phyloP scores from a whole-genome alignment of 305 asterid genomes.

The Fraxinus ornus region DNA sequence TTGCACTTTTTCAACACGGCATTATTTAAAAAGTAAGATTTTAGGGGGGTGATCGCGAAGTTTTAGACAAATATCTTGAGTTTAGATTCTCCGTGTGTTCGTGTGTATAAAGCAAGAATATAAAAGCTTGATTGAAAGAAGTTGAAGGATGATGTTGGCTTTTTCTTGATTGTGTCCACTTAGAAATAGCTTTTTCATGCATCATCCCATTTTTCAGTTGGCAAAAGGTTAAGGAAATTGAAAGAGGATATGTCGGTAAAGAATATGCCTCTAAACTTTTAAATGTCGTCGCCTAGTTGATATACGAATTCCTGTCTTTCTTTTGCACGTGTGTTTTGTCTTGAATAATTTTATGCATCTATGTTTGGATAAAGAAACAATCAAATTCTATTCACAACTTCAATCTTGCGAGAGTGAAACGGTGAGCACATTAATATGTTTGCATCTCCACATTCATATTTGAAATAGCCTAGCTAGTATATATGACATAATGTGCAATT shows the following conservation, averaged over 20 bases:
- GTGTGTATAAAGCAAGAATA: not conserved
- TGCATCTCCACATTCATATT: no score
- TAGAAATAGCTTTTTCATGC: not conserved
- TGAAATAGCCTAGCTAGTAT: no score
- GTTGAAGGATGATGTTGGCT: not conserved
- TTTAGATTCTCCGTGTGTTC: not conserved
- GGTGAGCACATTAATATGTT: no score
- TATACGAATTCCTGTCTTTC: not conserved
- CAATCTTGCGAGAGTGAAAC: not conserved
- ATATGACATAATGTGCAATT: no score
- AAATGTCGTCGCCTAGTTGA: not conserved
- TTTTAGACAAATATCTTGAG: not conserved
- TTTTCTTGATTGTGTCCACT: slow-evolving; percentile 7
- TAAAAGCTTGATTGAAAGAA: not conserved
- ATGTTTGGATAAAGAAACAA: not conserved
- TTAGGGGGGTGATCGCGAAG: not conserved
- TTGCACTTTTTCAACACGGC: not conserved
- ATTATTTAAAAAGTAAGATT: not conserved
- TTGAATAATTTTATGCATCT: not conserved
- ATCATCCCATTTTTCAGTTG: not conserved
- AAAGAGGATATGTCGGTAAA: not conserved
- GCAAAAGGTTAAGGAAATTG: not conserved
- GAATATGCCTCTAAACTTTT: not conserved
- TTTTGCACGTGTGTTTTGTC: not conserved
- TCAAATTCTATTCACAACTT: not conserved